Evolutionary conservation across 331 rosid species (phyloP), one percentile per base, ranked within the genome.

Genomic region (Malus hybrid): DNA sequence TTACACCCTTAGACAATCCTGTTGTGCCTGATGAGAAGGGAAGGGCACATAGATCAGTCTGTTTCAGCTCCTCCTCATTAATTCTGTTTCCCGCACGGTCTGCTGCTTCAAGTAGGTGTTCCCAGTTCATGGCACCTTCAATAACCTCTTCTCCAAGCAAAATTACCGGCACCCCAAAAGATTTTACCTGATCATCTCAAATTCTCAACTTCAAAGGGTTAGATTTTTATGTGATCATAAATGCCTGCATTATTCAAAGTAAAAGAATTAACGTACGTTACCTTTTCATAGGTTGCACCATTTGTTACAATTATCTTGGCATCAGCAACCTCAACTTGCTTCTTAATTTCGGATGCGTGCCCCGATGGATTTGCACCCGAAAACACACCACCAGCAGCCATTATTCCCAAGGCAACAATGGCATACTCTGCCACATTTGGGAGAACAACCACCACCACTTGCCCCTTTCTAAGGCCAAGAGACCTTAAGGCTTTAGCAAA

Each of bases 1-100:
- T 90, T 28, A 94, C 99, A 52, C 99, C 99, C 81, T 92, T 94
- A 39, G 96, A 89, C 62, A 92, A 16, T 34, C 97, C 97, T 24
- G 99, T 94, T 68, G 99, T 92, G 71, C 99, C 97, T 44, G 99
- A 94, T 19, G 99, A 94, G 83, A 94, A 94, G 7, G 99, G 97
- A 81, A 94, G 88, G 7, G 96, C 99, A 76, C 99, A 94, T 6
- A 90, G 80, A 77, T 94, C 97, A 71, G 56, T 86, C 74, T 92
- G 97, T 7, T 78, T 39, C 32, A 89, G 32, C 4, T 81, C 57
- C 69, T 86, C 89, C 24, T 24, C 24, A 18, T 11, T 18, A 13
- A 4, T 19, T 27, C 61, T 77, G 29, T 69, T 50, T 24, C 97
- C 89, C 1, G 88, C 90, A 1, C 84, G 78, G 48, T 90, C 96